Percentiles rank a stretch among this genome's conserved stretches.
phyloP scores from a whole-genome alignment of 371 early-diverging fungal species.

The Actinomortierella ambigua region DNA sequence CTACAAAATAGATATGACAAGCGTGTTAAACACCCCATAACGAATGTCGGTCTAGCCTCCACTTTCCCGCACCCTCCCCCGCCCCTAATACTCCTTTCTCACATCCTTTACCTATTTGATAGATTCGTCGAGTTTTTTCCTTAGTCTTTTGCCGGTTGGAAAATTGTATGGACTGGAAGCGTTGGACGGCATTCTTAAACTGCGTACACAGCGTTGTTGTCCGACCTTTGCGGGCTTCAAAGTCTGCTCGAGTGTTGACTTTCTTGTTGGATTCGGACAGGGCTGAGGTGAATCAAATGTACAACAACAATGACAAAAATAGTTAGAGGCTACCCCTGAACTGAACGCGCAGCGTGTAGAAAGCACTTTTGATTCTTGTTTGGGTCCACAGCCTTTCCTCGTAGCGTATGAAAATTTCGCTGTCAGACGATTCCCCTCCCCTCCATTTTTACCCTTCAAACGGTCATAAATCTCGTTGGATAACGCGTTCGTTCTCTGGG shows the following conservation, averaged over 20 bases:
- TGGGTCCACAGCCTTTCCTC: too few relatives aligned
- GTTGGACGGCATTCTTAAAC: constrained; percentile 35
- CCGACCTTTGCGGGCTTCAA: constrained; percentile 32
- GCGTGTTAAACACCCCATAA: too few relatives aligned
- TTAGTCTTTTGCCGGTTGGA: constrained; percentile 41
- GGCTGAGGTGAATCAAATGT: constrained; percentile 9
- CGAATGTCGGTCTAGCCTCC: too few relatives aligned
- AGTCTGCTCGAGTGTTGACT: constrained; percentile 33
- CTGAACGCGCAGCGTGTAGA: too few relatives aligned
- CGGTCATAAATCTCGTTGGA: constrained; percentile 40
- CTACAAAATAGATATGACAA: too few relatives aligned
- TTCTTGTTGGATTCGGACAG: constrained; percentile 22
- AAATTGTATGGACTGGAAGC: constrained; percentile 28
- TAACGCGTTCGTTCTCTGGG: constrained; percentile 21
- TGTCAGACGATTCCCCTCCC: too few relatives aligned
- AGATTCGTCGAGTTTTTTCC: constrained; percentile 9
- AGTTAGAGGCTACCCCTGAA: too few relatives aligned
- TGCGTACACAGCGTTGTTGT: constrained; percentile 40
- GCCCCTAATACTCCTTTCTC: too few relatives aligned
- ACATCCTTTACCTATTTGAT: too few relatives aligned
- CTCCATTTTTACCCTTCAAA: constrained; percentile 43
- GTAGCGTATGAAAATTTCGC: too few relatives aligned
- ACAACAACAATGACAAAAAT: background rate
- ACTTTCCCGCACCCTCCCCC: too few relatives aligned
- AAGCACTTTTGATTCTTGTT: too few relatives aligned